Evolutionary conservation across 805 yeast species (phyloP), one percentile per base, ranked within the genome.

Genomic region (Kodamaea restingae): DNA sequence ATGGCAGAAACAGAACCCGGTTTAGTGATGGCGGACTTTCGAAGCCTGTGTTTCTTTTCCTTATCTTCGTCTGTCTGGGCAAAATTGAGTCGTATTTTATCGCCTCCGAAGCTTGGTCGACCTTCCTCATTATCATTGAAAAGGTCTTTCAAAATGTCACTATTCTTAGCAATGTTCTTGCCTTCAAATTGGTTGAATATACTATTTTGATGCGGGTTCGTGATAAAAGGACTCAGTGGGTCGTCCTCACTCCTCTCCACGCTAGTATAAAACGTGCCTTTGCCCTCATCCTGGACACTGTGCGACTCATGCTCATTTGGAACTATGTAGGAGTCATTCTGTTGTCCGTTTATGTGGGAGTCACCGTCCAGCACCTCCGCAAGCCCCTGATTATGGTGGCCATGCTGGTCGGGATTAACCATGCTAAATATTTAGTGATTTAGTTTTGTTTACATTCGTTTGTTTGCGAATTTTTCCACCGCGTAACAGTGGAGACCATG

Each of bases 161-260:
- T n/a, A n/a, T n/a, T n/a, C n/a, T n/a, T n/a, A n/a, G n/a, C n/a
- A n/a, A n/a, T n/a, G n/a, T n/a, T n/a, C n/a, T n/a, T n/a, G 22
- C 22, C 22, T 7, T 25, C 28, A 9, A 25, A 10, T n/a, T 25
- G 11, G n/a, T 12, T 27, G 17, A 12, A 12, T 27, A 4, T 14
- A 27, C 31, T 12, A 12, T 12, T 5, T 27, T 14, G 15, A 14
- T 31, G 31, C 6, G 48, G 48, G 14, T 45, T 36, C 17, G 46
- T 38, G 9, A 45, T 40, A 32, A 45, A 42, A 6, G 46, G 43
- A 26, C 48, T 45, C 28, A 41, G 40, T 4, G 21, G 15, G 14
- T 34, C 41, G 10, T 27, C 31, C 5, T 27, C 31, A 14, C 31
- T 27, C 17, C 4, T 27, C 14, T 12, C 14, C 31, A 12, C 31